Evolutionary conservation across 768 basidiomycete species (phyloP).

Genomic region (Hirschioporus abietinus): DNA sequence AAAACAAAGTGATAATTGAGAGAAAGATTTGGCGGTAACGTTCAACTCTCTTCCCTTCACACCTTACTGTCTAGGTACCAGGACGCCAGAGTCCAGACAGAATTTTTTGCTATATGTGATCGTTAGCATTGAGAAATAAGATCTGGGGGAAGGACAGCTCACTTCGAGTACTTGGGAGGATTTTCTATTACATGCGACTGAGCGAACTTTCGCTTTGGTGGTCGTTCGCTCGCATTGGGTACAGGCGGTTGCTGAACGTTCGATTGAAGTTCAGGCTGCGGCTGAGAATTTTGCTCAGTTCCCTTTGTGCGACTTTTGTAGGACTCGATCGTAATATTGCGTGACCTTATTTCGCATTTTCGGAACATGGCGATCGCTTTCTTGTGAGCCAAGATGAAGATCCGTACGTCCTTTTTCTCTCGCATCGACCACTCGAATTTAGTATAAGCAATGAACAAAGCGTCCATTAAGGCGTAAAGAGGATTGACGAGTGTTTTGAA

Average conservation of each 20-base stretch:
- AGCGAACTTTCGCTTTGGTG: not conserved
- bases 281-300: not conserved
- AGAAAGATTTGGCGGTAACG: not conserved
- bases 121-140: not conserved
- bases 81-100: not conserved
- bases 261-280: not conserved
- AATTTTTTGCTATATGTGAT: not conserved
- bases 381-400: not conserved
- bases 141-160: too few species aligned
- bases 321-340: not conserved
- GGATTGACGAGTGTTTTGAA: not conserved
- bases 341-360: not conserved
- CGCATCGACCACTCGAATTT: not conserved
- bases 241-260: not conserved
- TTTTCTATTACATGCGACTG: not conserved
- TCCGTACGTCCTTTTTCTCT: not conserved
- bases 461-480: not conserved
- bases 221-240: not conserved
- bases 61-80: too few species aligned
- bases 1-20: too few species aligned
- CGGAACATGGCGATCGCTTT: not conserved
- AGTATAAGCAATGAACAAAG: not conserved
- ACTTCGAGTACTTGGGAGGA: not conserved
- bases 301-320: not conserved
- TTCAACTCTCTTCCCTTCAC: not conserved